These are phyloP conservation scores for Dianthus caryophyllus DNA, from an alignment of 148 eudicot species.

Conservation along the genomic window DNA sequence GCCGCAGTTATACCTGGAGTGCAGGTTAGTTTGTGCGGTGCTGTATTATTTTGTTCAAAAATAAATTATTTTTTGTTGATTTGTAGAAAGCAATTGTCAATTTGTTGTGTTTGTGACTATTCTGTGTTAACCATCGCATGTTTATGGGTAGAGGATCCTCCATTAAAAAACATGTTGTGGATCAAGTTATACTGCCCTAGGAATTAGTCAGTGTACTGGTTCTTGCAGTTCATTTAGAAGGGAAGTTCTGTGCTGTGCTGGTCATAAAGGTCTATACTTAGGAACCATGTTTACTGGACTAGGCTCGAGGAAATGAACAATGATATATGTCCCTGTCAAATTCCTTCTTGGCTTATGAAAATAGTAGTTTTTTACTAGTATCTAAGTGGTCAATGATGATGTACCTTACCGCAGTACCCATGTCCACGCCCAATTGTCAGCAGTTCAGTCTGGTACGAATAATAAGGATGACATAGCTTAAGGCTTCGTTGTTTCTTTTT, in stretches of 20 bases:
- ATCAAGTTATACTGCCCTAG: constrained; percentile 1
- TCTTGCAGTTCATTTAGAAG: neutral
- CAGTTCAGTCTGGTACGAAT: neutral
- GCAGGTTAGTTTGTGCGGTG: constrained; percentile 64
- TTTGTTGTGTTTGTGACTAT: neutral
- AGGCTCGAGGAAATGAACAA: neutral
- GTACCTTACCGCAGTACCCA: neutral
- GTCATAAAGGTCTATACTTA: neutral
- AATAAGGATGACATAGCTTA: neutral
- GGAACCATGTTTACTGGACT: neutral
- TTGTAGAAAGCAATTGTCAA: neutral
- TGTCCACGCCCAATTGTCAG: neutral
- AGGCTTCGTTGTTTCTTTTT: neutral
- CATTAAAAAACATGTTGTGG: neutral
- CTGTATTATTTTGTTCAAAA: neutral
- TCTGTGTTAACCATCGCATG: neutral
- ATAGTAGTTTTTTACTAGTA: neutral
- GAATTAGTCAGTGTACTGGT: neutral
- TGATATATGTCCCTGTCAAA: neutral
- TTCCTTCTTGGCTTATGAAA: neutral
- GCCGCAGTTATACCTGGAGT: constrained; percentile 68
- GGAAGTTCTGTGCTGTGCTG: neutral
- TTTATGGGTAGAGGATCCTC: neutral
- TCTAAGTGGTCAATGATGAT: neutral
- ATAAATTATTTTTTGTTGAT: neutral